A percentile compares a stretch with the other conserved stretches of the same genome.
These are phyloP conservation scores for Penicillium angulare DNA, from an alignment of 495 filamentous ascomycete species.

Conservation along the genomic window DNA sequence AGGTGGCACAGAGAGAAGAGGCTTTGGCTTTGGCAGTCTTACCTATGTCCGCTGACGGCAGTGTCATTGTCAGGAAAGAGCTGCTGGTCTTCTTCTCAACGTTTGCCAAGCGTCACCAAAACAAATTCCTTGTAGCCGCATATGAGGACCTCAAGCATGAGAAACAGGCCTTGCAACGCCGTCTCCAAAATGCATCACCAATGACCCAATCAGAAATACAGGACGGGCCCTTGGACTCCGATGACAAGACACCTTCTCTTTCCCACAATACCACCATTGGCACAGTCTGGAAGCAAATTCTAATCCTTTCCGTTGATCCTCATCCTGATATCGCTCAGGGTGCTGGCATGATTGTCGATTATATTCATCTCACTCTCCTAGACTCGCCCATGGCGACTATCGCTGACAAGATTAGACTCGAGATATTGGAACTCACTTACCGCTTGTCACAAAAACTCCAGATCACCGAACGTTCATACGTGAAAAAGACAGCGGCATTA, in stretches of 20 bases:
- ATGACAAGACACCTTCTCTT: constrained; percentile 40
- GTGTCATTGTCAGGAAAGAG: constrained; percentile 88
- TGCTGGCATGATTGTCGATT: constrained; percentile 78
- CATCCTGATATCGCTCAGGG: constrained; percentile 90
- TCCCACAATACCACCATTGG: constrained; percentile 87
- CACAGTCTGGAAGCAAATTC: constrained; percentile 88
- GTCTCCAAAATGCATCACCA: constrained; percentile 26
- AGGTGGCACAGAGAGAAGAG: constrained; percentile 88
- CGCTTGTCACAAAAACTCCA: constrained; percentile 50
- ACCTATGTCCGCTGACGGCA: constrained; percentile 86
- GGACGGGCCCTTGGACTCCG: constrained; percentile 8
- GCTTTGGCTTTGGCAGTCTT: constrained; percentile 79
- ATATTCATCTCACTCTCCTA: constrained; percentile 72
- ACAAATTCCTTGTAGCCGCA: constrained; percentile 86
- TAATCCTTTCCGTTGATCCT: constrained; percentile 88
- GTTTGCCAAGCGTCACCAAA: constrained; percentile 87
- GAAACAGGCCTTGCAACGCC: constrained; percentile 61
- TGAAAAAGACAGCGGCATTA: constrained; percentile 41
- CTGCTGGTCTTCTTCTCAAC: constrained; percentile 89
- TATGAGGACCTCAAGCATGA: constrained; percentile 90
- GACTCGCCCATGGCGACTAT: constrained; percentile 70
- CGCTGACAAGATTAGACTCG: constrained; percentile 71
- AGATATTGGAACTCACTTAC: constrained; percentile 63
- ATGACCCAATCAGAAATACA: constrained; percentile 12
- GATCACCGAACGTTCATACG: constrained; percentile 35